These are phyloP conservation scores for Scheffersomyces stipitis DNA, from an alignment of 805 yeast species.

Conservation along the genomic window DNA sequence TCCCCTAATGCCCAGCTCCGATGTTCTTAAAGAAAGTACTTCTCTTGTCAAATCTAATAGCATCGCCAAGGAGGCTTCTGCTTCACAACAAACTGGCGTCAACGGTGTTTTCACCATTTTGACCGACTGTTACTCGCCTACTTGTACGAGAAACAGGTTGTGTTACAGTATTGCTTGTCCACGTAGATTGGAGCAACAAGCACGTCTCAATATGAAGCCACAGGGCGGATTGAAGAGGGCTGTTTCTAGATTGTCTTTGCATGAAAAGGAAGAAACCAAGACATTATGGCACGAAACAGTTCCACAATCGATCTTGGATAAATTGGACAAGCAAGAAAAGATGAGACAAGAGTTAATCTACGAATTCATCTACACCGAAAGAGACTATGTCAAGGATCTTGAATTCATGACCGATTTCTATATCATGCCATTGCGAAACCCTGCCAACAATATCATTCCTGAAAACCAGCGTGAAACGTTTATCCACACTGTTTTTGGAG, in stretches of 20 bases:
- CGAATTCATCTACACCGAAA: slow-evolving; percentile 89
- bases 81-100: slow-evolving; percentile 42
- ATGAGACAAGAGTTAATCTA: slow-evolving; percentile 94
- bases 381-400: slow-evolving; percentile 91
- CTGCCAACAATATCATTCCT: slow-evolving; percentile 73
- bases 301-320: slow-evolving; percentile 71
- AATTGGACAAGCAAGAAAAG: slow-evolving; percentile 78
- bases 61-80: slow-evolving; percentile 3
- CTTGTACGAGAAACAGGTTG: slow-evolving; percentile 82
- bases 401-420: slow-evolving; percentile 92
- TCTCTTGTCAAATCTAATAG: slow-evolving; percentile 10
- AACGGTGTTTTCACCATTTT: slow-evolving; percentile 92
- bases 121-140: slow-evolving; percentile 95
- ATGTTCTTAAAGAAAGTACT: slow-evolving; percentile 12
- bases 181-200: slow-evolving; percentile 91
- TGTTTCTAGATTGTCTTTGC: slow-evolving; percentile 64
- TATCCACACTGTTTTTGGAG: slow-evolving; percentile 87
- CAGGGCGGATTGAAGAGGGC: slow-evolving; percentile 82
- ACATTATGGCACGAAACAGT: slow-evolving; percentile 95
- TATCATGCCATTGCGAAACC: slow-evolving; percentile 85
- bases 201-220: slow-evolving; percentile 83
- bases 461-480: slow-evolving; percentile 87
- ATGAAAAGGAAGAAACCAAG: slow-evolving; percentile 70
- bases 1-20: slow-evolving; percentile 13
- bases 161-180: slow-evolving; percentile 98